These are phyloP conservation scores for Akanthomyces lecanii DNA, from an alignment of 2,329 filamentous ascomycete genomes.

Conservation along the genomic window DNA sequence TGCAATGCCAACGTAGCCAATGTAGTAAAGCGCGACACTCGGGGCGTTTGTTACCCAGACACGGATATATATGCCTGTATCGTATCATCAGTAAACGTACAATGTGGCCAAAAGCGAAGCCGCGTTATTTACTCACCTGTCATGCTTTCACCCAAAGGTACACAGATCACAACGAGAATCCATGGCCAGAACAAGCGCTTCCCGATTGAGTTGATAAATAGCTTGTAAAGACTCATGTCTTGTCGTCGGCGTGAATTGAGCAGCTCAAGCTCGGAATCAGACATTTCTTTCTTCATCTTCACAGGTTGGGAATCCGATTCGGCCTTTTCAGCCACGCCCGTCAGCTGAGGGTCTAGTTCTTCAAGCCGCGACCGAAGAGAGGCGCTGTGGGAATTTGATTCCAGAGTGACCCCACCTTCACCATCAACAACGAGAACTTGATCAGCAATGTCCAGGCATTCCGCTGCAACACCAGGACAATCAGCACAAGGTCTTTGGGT, in stretches of 20 bases:
- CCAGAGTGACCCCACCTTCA: neutral
- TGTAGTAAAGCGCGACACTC: neutral
- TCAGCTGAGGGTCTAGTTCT: neutral
- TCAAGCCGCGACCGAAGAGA: neutral
- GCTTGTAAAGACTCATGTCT: slow-evolving; percentile 1
- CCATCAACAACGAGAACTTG: slow-evolving; percentile 1
- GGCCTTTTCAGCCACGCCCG: neutral
- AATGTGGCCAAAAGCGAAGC: neutral
- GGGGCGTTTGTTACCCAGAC: slow-evolving; percentile 8
- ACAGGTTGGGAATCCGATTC: neutral
- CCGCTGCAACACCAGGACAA: neutral
- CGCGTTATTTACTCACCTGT: neutral
- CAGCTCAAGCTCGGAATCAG: neutral
- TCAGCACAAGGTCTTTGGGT: neutral
- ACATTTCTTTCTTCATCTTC: neutral
- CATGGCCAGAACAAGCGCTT: slow-evolving; percentile 1
- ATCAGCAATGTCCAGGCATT: slow-evolving; percentile 2
- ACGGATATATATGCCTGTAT: neutral
- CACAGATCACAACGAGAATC: slow-evolving; percentile 3
- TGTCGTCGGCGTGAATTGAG: neutral
- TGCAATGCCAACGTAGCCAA: slow-evolving; percentile 5
- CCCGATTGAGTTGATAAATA: slow-evolving; percentile 4
- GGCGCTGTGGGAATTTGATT: neutral
- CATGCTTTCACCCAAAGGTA: slow-evolving; percentile 2
- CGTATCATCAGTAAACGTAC: neutral